Evolutionary conservation across 495 filamentous ascomycete species (phyloP).

Genomic region (Aspergillus sclerotiicarbonarius): DNA sequence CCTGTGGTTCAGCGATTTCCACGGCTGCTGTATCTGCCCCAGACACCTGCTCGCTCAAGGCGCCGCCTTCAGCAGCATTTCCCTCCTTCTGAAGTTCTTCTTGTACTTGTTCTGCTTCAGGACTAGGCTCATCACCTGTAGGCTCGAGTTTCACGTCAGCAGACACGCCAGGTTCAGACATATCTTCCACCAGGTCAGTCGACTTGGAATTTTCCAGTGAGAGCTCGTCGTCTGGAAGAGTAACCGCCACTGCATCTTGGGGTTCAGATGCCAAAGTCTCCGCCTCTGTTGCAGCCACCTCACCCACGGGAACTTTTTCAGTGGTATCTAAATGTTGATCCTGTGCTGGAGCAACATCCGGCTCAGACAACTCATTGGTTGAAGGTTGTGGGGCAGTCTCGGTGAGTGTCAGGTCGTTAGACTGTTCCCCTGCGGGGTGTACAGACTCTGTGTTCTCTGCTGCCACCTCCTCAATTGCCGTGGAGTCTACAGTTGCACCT

Average conservation of each 20-base stretch:
- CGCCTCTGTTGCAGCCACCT: not conserved
- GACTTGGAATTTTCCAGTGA: not conserved
- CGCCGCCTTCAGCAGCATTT: not conserved
- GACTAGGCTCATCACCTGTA: conserved; percentile 10
- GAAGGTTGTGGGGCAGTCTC: not conserved
- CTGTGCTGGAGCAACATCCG: not conserved
- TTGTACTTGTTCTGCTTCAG: not conserved
- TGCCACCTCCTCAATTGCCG: not conserved
- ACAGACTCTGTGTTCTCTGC: not conserved
- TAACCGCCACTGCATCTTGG: not conserved
- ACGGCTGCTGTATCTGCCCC: not conserved
- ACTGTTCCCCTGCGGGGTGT: not conserved
- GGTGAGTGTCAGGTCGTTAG: not conserved
- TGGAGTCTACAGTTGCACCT: not conserved
- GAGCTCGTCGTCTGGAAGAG: not conserved
- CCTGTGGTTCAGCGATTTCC: not conserved
- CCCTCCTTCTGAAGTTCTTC: not conserved
- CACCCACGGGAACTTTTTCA: not conserved
- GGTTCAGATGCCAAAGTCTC: not conserved
- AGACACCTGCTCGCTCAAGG: not conserved
- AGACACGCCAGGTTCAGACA: conserved; percentile 2
- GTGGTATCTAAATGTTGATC: not conserved
- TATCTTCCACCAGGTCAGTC: not conserved
- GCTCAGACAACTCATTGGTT: not conserved
- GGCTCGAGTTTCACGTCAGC: not conserved